Evolutionary conservation across 2,329 filamentous ascomycete species (phyloP), one percentile per base, ranked within the genome.

Genomic region (Talaromyces sp.): DNA sequence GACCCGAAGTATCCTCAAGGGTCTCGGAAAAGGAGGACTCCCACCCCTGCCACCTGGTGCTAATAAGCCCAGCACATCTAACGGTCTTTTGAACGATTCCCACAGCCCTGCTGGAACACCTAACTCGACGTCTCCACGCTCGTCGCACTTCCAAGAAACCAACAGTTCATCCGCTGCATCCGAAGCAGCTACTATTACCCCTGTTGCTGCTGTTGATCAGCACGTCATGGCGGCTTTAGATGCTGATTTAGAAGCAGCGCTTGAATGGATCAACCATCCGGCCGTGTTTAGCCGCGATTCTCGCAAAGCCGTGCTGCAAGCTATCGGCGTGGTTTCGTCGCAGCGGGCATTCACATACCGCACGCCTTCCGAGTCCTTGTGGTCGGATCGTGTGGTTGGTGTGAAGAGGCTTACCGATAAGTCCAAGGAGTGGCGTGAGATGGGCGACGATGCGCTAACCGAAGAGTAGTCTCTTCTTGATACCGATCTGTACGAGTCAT

Each of bases 221-320:
- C 84, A 84, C 41, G 95, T 91, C 0, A 94, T 98, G 72, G 84
- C 87, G 27, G 93, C 95, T 2, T 87, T 99, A 19, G 95, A 99
- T 75, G 87, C 91, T 0, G 95, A 99, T 77, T 86, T 99, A 39
- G 92, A 97, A 75, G 87, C 91, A 39, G 92, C 91, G 60, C 82
- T 99, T 17, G 95, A 99, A 79, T 99, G 95, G 95, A 98, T 99
- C 78, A 93, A 90, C 74, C 95, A 99, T 73, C 95, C 95, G 1
- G 93, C 93, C 1, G 92, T 98, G 2, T 99, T 99, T 75, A 90
- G 91, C 9, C 88, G 95, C 43, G 95, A 99, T 76, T 95, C 91
- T 65, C 89, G 95, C 72, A 99, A 99, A 81, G 92, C 94, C 4
- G 93, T 99, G 2, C 84, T 99, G 27, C 95, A 99, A 77, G 92